Evolutionary conservation across 2,329 filamentous ascomycete species (phyloP), one percentile per base, ranked within the genome.

Genomic region (Tolypocladium ovalisporum): DNA sequence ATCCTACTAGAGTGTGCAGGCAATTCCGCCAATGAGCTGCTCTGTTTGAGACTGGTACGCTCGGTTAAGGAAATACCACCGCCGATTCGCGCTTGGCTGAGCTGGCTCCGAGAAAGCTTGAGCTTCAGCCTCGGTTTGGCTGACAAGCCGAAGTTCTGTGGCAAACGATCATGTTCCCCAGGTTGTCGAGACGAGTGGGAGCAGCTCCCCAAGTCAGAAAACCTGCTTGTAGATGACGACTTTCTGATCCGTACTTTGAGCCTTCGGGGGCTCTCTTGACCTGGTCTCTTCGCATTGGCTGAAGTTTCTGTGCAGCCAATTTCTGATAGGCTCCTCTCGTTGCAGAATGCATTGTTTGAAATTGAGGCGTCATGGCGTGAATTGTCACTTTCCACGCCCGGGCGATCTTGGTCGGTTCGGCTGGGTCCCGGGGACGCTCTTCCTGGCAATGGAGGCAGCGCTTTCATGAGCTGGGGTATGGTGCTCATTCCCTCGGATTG

Each of bases 401-500:
- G 24, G 5, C 22, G 13, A 7, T n/a, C 12, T 10, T 52, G 29
- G 19, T 44, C 42, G 32, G 54, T 40, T 3, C 52, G 56, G 12
- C 56, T 57, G 29, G 51, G 55, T 13, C 39, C 49, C 44, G 29
- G 42, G 13, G 57, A 51, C 13, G 58, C 58, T 37, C 70, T 67
- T 5, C 65, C 65, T 4, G 78, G 78, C 9, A 80, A 61, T 17
- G 75, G 70, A 17, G 79, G 79, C 47, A 81, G 62, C 27, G 75
- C 73, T 63, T 82, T 81, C 77, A 81, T 81, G 17, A 81, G 66
- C 44, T 74, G 73, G 8, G 79, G 76, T 55, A 79, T 76, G 60
- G 76, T 80, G 60, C 76, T 78, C 58, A 76, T 78, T 42, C 77
- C 68, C 55, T 71, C 75, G 22, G 79, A 68, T 60, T 75, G 70